Base-by-base conservation (phyloP, 2,329 filamentous ascomycete genomes). In the Pseudogymnoascus sp. region DNA sequence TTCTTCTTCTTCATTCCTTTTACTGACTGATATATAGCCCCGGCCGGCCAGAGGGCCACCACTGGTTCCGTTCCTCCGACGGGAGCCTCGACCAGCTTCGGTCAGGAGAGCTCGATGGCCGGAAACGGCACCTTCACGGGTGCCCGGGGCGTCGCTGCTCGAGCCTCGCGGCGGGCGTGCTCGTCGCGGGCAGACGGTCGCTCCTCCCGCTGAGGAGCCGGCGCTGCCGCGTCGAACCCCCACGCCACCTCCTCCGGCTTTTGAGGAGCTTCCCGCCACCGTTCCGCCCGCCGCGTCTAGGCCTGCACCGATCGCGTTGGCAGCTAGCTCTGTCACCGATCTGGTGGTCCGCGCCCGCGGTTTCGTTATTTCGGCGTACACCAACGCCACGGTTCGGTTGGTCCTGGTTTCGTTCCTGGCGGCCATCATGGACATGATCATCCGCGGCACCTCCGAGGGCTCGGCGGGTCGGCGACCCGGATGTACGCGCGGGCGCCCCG, bases 241-340 rank as follows among this genome's bases (percentile, higher is more conserved):
- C n/a, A 33, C 43, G 14, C 49, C 49, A 33, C 49, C 49, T 55
- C 49, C 49, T 55, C 49, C 49, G 16, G 49, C 49, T 4, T 8
- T 55, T 33, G 49, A 55, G 49, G 49, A 55, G 49, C n/a, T 25
- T 18, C n/a, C 25, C 8, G 28, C 16, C 23, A 12, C 43, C 23
- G 8, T 23, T 12, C 41, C 37, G 14, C 16, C 43, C 43, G 4
- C 23, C 43, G 23, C 23, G 14, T 5, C 9, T 9, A 9, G 28
- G 49, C 49, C 49, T 28, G 49, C 49, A n/a, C 49, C 49, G 49
- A 55, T 55, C 49, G 28, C 49, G 49, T 33, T 33, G 49, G 49
- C 25, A 33, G 49, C 49, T 55, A 18, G 49, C 49, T 55, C 49
- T 55, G 25, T 4, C 49, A 33, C 49, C 49, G 49, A 55, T 55